phyloP scores from a whole-genome alignment of 306 rosid species.

The Oxytropis ochrocephala region DNA sequence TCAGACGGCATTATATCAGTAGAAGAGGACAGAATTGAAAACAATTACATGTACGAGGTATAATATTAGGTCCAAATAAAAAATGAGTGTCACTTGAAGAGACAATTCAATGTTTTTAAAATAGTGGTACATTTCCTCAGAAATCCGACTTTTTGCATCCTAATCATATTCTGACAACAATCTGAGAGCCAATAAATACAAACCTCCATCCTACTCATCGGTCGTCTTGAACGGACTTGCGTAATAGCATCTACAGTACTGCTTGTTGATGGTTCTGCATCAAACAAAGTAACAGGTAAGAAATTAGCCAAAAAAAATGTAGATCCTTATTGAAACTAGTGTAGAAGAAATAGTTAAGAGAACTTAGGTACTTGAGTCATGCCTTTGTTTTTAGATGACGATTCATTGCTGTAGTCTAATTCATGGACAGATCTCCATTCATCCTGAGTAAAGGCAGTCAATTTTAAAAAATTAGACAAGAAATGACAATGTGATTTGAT shows the following conservation, averaged over 20 bases:
- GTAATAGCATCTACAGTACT: slow-evolving; percentile 71
- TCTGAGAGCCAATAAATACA: slow-evolving; percentile 24
- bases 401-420: slow-evolving; percentile 35
- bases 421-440: slow-evolving; percentile 63
- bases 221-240: slow-evolving; percentile 76
- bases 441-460: slow-evolving; percentile 42
- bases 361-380: slow-evolving; percentile 23
- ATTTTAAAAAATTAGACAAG: slow-evolving; percentile 13
- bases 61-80: background rate
- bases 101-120: background rate
- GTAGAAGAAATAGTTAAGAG: slow-evolving; percentile 11
- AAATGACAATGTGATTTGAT: slow-evolving; percentile 17
- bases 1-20: background rate
- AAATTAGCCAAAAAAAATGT: background rate
- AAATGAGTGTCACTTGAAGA: background rate
- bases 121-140: background rate
- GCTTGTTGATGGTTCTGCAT: slow-evolving; percentile 57
- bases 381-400: slow-evolving; percentile 61
- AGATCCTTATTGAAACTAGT: slow-evolving; percentile 8
- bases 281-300: slow-evolving; percentile 10
- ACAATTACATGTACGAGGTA: background rate
- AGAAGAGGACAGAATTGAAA: background rate
- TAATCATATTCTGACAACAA: background rate
- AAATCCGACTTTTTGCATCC: background rate
- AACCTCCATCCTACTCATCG: slow-evolving; percentile 98